Percentiles rank a stretch among this genome's conserved stretches.
phyloP scores from a whole-genome alignment of 768 basidiomycete genomes.

The Tubosaeta sp. region DNA sequence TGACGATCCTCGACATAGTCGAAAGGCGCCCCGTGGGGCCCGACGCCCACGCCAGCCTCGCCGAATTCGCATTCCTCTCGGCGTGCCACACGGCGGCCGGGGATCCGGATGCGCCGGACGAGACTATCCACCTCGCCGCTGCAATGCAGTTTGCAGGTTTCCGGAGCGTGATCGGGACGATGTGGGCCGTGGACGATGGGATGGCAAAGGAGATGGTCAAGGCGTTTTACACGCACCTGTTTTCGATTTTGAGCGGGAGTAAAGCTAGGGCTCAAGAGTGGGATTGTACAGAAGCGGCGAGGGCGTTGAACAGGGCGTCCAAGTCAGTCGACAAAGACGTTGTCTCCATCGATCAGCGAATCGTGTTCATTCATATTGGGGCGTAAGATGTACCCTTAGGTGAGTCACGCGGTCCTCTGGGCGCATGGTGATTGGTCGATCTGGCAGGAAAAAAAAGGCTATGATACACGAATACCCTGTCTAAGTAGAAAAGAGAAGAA shows the following conservation, averaged over 20 bases:
- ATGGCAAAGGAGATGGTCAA: constrained; percentile 19
- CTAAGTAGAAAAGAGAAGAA: too few species aligned
- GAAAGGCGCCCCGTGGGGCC: neutral
- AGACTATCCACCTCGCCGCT: constrained; percentile 32
- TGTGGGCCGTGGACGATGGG: constrained; percentile 28
- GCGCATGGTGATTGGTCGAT: too few species aligned
- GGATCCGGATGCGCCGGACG: constrained; percentile 24
- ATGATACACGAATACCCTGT: too few species aligned
- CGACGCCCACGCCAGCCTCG: neutral
- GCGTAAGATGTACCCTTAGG: neutral
- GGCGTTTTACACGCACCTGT: constrained; percentile 21
- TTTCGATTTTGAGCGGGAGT: neutral
- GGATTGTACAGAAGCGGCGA: constrained; percentile 17
- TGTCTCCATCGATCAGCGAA: constrained; percentile 24
- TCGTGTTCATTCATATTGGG: constrained; percentile 27
- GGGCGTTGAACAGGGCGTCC: constrained; percentile 17
- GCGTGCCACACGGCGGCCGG: constrained; percentile 31
- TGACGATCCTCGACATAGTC: constrained; percentile 24
- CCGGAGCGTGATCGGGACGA: too few species aligned
- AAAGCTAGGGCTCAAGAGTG: neutral
- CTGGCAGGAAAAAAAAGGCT: too few species aligned
- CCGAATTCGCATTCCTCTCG: constrained; percentile 32
- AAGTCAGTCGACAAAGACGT: constrained; percentile 16
- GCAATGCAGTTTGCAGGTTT: constrained; percentile 35
- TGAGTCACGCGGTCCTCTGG: too few species aligned